These are phyloP conservation scores for Tremellales sp. DNA, from an alignment of 1,284 basidiomycete genomes.

Conservation along the genomic window DNA sequence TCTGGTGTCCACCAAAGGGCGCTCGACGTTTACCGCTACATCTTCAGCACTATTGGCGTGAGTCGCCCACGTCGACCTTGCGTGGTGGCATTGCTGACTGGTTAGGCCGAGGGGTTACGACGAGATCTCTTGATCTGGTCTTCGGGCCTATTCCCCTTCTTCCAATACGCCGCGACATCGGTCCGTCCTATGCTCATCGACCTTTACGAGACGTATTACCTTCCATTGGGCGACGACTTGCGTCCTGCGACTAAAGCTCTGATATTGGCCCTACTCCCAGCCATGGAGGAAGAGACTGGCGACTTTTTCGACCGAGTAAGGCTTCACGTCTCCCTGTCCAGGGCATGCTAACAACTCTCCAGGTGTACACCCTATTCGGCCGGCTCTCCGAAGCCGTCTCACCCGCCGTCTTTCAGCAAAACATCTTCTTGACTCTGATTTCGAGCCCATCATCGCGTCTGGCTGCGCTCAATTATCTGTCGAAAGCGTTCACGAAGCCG, in stretches of 20 bases:
- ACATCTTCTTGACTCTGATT: conserved; percentile 88
- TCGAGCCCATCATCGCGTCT: conserved; percentile 82
- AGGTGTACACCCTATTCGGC: conserved; percentile 82
- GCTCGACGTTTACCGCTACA: conserved; percentile 89
- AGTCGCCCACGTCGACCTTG: conserved; percentile 37
- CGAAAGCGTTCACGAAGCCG: conserved; percentile 63
- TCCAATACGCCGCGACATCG: conserved; percentile 93
- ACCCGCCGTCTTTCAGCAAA: conserved; percentile 87
- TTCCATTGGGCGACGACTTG: conserved; percentile 75
- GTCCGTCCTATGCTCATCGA: conserved; percentile 85
- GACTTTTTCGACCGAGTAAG: conserved; percentile 92
- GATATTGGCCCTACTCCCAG: conserved; percentile 86
- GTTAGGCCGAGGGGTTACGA: conserved; percentile 76
- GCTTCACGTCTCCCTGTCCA: neutral
- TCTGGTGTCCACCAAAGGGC: conserved; percentile 95
- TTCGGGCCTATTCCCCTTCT: conserved; percentile 95
- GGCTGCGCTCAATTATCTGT: conserved; percentile 81
- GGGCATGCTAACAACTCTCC: conserved; percentile 7
- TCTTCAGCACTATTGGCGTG: conserved; percentile 84
- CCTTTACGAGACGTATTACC: conserved; percentile 83
- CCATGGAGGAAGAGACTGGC: conserved; percentile 90
- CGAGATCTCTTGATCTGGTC: conserved; percentile 92
- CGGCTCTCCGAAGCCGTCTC: conserved; percentile 75
- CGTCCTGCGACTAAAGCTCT: conserved; percentile 91
- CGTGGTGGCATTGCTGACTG: neutral